These are phyloP conservation scores for Fusarium brevicatenulatum DNA, from an alignment of 2,329 filamentous ascomycete genomes.

Conservation along the genomic window DNA sequence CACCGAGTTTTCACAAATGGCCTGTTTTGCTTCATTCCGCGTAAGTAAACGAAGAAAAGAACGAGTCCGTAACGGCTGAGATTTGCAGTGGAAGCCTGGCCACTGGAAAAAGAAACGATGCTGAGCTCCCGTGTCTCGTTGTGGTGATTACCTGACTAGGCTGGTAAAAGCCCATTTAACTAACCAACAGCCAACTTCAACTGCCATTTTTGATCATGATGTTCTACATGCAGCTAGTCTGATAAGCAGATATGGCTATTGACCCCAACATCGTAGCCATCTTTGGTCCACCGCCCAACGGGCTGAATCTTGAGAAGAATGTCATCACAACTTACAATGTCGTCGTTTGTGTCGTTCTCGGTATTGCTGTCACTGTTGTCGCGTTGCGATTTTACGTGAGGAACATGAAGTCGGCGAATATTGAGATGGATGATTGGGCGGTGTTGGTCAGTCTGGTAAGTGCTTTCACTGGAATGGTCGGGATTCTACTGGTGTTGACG, in stretches of 20 bases:
- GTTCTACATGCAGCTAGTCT: background rate
- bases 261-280: conserved; percentile 17
- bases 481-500: no score
- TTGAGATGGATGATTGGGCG: conserved; percentile 19
- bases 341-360: conserved; percentile 5
- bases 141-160: background rate
- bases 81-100: background rate
- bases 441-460: conserved; percentile 10
- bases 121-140: background rate
- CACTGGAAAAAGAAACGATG: background rate
- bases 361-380: background rate
- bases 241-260: background rate
- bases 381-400: conserved; percentile 17
- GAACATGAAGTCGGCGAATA: conserved; percentile 10
- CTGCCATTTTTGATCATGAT: accelerated
- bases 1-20: background rate
- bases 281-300: conserved; percentile 9
- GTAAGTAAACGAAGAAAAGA: background rate
- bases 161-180: background rate
- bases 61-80: background rate
- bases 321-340: background rate
- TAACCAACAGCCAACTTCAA: background rate
- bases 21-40: conserved; percentile 4
- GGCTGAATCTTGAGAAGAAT: background rate
- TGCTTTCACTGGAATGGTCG: accelerated